Conservation (phyloP, 345 rosid genomes). For the Raphanus raphanistrum region DNA sequence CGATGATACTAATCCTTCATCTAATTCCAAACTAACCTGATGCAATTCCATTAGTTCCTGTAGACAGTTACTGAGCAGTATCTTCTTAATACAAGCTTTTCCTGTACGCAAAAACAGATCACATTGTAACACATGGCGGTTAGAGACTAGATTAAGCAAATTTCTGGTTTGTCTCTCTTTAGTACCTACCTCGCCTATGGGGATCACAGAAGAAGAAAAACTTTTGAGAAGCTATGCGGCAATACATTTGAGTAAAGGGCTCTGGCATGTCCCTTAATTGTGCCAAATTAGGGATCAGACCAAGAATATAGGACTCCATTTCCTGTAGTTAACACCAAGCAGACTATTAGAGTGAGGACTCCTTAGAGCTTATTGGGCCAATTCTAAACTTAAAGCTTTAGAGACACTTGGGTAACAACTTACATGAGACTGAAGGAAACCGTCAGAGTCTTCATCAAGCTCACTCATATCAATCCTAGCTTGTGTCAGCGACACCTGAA, state of each 20-base stretch:
- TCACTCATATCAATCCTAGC: conserved; percentile 99
- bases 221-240: conserved; percentile 95
- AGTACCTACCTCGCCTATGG: conserved; percentile 79
- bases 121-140: neutral
- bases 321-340: conserved; percentile 54
- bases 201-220: conserved; percentile 99
- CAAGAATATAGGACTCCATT: conserved; percentile 94
- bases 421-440: conserved; percentile 92
- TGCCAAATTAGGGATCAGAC: conserved; percentile 95
- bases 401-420: conserved; percentile 24
- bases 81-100: conserved; percentile 95
- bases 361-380: neutral
- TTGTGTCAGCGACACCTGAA: conserved; percentile 96
- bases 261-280: conserved; percentile 94
- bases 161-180: conserved; percentile 6
- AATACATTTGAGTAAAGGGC: conserved; percentile 81
- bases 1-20: neutral
- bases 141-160: neutral
- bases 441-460: conserved; percentile 98
- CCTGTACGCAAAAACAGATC: conserved; percentile 50
- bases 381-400: neutral
- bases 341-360: conserved; percentile 2
- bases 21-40: conserved; percentile 71
- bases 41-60: conserved; percentile 99
- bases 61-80: conserved; percentile 94